Evolutionary conservation across 2,329 filamentous ascomycete species (phyloP).

Genomic region (Colletotrichum limetticola): DNA sequence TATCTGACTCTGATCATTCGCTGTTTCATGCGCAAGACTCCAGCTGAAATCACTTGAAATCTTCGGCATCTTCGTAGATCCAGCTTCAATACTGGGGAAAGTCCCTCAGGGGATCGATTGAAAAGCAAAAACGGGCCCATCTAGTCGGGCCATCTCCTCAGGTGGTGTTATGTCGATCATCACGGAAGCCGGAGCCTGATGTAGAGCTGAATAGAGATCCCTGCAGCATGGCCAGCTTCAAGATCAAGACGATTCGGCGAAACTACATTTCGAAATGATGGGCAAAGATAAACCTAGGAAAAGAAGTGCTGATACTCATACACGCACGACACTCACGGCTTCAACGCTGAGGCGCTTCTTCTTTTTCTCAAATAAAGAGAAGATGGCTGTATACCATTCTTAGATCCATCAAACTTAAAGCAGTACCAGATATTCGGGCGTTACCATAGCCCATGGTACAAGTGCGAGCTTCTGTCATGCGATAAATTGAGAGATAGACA

Average conservation of each 20-base stretch:
- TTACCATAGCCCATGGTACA: not conserved
- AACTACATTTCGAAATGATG: not conserved
- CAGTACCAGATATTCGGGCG: not conserved
- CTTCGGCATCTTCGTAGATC: not conserved
- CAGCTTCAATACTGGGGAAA: not conserved
- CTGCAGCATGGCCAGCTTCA: not conserved
- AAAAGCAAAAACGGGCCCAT: not conserved
- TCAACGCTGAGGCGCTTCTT: too few relatives aligned
- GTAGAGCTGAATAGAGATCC: not conserved
- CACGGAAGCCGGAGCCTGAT: not conserved
- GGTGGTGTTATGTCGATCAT: not conserved
- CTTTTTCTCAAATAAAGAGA: not conserved
- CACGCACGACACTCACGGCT: not conserved
- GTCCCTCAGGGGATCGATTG: not conserved
- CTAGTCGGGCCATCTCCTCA: not conserved
- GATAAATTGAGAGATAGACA: not conserved
- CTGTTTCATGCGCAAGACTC: not conserved
- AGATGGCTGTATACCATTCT: too few relatives aligned
- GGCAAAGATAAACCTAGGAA: not conserved
- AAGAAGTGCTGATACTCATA: not conserved
- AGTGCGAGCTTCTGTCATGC: not conserved
- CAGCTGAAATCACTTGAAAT: not conserved
- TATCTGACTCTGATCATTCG: not conserved
- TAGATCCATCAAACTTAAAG: not conserved
- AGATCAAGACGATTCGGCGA: not conserved